Conservation (phyloP, 2,329 filamentous ascomycete genomes). For the Penicillium crustosum region DNA sequence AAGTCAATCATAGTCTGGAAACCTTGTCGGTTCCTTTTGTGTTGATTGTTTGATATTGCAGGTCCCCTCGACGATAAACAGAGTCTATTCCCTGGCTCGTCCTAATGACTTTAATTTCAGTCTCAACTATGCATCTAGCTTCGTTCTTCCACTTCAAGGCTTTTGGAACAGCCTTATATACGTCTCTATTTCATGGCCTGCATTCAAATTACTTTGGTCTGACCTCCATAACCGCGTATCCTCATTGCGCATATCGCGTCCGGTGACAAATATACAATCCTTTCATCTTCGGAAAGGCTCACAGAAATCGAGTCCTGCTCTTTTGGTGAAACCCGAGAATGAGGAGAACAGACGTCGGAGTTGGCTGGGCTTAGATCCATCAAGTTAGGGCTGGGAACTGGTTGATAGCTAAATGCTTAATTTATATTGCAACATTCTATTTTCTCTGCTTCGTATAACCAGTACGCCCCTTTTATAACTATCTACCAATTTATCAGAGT, state of each 20-base stretch:
- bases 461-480: neutral
- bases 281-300: neutral
- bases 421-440: neutral
- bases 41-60: conserved; percentile 11
- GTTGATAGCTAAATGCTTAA: neutral
- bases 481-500: neutral
- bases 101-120: conserved; percentile 53
- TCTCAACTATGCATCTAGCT: conserved; percentile 68
- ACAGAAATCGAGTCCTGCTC: neutral
- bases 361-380: conserved; percentile 5
- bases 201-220: conserved; percentile 48
- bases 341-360: conserved; percentile 1
- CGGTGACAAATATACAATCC: neutral
- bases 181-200: conserved; percentile 65
- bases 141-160: conserved; percentile 77
- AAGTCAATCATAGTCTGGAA: neutral
- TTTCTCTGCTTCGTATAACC: neutral
- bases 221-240: conserved; percentile 4
- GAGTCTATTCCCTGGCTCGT: conserved; percentile 68
- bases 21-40: neutral
- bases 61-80: conserved; percentile 72
- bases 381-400: neutral
- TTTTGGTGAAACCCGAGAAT: neutral
- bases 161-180: conserved; percentile 86
- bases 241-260: neutral